phyloP scores from a whole-genome alignment of 306 rosid genomes.

The peach (Prunus persica) region DNA sequence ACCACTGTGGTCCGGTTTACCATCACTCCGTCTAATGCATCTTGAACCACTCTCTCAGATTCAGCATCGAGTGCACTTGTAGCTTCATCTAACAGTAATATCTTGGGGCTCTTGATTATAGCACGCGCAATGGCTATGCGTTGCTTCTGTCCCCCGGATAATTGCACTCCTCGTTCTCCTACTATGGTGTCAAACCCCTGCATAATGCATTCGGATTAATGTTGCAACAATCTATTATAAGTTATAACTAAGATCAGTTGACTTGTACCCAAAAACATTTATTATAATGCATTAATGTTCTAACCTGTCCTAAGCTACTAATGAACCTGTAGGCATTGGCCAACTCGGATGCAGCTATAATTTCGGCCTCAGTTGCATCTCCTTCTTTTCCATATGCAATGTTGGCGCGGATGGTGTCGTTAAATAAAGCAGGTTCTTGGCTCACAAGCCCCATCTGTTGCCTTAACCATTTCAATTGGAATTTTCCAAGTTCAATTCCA shows the following conservation, averaged over 20 bases:
- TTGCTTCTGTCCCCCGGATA: conserved; percentile 87
- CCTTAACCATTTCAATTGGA: conserved; percentile 79
- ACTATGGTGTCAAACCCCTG: conserved; percentile 76
- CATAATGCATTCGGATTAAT: neutral
- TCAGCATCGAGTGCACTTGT: conserved; percentile 90
- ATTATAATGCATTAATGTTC: neutral
- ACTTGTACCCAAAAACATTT: too few species aligned
- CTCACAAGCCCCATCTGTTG: conserved; percentile 92
- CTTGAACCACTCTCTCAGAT: conserved; percentile 87
- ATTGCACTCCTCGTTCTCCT: conserved; percentile 80
- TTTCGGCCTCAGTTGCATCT: conserved; percentile 71
- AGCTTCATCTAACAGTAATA: conserved; percentile 76
- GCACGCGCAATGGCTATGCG: conserved; percentile 87
- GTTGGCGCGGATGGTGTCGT: conserved; percentile 74
- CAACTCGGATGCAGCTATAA: conserved; percentile 59
- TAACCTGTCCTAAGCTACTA: conserved; percentile 63
- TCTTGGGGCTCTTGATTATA: conserved; percentile 73
- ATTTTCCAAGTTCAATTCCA: conserved; percentile 54
- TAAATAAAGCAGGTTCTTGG: conserved; percentile 80
- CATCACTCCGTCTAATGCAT: conserved; percentile 78
- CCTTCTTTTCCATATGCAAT: conserved; percentile 83
- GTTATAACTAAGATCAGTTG: too few species aligned
- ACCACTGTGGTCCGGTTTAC: conserved; percentile 75
- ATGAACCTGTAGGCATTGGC: conserved; percentile 88
- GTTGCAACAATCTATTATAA: neutral